Evolutionary conservation across 257 asterid genomes (phyloP).

Genomic region (Gentiana dahurica): DNA sequence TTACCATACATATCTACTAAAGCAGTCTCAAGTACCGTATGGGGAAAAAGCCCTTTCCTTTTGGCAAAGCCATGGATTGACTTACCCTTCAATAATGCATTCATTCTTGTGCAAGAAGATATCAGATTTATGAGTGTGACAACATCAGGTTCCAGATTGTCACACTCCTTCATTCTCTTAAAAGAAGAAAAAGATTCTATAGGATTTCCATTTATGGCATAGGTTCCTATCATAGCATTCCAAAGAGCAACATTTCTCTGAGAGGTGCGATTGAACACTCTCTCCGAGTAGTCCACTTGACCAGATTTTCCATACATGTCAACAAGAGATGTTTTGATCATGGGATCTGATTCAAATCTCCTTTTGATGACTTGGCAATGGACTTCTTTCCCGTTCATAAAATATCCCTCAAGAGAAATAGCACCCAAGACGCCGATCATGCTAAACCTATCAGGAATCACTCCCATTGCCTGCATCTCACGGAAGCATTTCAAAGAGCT

Average conservation of each 20-base stretch:
- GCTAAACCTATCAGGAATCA: slow-evolving; percentile 35
- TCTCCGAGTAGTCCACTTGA: slow-evolving; percentile 36
- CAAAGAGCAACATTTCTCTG: slow-evolving; percentile 37
- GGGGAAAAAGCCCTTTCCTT: slow-evolving; percentile 29
- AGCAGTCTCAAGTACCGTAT: slow-evolving; percentile 45
- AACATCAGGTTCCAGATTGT: slow-evolving; percentile 31
- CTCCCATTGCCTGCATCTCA: slow-evolving; percentile 29
- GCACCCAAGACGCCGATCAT: slow-evolving; percentile 36
- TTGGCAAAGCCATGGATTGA: slow-evolving; percentile 45
- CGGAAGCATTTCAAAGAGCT: slow-evolving; percentile 31
- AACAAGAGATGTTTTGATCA: slow-evolving; percentile 49
- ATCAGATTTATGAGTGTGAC: slow-evolving; percentile 60
- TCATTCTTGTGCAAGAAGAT: slow-evolving; percentile 34
- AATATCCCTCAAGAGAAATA: slow-evolving; percentile 25
- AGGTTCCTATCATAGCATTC: slow-evolving; percentile 56
- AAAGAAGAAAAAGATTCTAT: slow-evolving; percentile 31
- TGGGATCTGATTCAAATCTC: slow-evolving; percentile 33
- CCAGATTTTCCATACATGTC: slow-evolving; percentile 66
- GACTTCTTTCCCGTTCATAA: slow-evolving; percentile 42
- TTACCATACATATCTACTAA: slow-evolving; percentile 49
- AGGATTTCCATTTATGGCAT: slow-evolving; percentile 19
- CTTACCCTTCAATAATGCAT: slow-evolving; percentile 31
- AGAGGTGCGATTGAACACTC: slow-evolving; percentile 22
- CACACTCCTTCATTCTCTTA: slow-evolving; percentile 27
- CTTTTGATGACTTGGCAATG: slow-evolving; percentile 39